Evolutionary conservation across 1,139 yeast species (phyloP).

Genomic region (Lipomyces yarrowii): DNA sequence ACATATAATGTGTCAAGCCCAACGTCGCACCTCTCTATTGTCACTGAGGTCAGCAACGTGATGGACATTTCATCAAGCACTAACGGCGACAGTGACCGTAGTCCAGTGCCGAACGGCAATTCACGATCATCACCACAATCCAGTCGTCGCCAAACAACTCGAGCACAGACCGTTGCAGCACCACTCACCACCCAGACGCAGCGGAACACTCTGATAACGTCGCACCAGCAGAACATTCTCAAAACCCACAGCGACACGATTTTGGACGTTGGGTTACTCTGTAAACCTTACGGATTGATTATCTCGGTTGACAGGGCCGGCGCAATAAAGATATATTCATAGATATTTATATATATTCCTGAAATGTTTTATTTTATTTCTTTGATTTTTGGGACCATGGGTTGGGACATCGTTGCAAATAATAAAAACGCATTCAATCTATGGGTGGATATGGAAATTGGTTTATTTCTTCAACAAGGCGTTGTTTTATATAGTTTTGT

Average conservation of each 20-base stretch:
- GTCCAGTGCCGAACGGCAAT: conserved; percentile 16
- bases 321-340: conserved; percentile 53
- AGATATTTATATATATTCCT: background rate
- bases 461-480: background rate
- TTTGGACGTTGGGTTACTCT: conserved; percentile 52
- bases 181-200: conserved; percentile 33
- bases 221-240: conserved; percentile 45
- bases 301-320: conserved; percentile 69
- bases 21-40: conserved; percentile 44
- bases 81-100: background rate
- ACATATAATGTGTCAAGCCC: conserved; percentile 45
- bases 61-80: background rate
- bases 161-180: conserved; percentile 5
- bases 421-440: background rate
- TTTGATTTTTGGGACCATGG: background rate
- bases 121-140: conserved; percentile 6
- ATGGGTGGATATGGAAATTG: background rate
- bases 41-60: conserved; percentile 27
- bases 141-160: conserved; percentile 29
- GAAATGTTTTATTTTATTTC: background rate
- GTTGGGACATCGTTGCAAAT: background rate
- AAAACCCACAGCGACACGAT: conserved; percentile 54
- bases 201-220: conserved; percentile 42
- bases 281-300: conserved; percentile 61
- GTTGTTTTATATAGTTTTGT: background rate